These are phyloP conservation scores for Curvularia verruculosa DNA, from an alignment of 2,329 filamentous ascomycete species.

Conservation along the genomic window DNA sequence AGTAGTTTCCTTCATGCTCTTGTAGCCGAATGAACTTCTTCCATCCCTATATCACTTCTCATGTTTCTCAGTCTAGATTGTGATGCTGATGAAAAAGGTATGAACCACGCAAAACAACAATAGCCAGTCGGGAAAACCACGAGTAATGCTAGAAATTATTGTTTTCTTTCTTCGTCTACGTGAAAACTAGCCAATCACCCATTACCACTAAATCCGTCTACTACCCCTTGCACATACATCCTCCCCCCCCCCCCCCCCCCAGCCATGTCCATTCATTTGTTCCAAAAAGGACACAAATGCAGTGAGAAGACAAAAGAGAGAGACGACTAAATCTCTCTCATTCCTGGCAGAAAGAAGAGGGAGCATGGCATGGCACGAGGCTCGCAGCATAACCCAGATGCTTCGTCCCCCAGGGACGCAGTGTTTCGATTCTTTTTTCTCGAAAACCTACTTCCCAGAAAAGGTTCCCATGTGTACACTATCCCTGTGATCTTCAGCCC, in stretches of 20 bases:
- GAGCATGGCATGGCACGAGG: too few species aligned
- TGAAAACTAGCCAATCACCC: neutral
- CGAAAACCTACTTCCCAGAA: too few species aligned
- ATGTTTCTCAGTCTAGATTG: neutral
- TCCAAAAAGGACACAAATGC: neutral
- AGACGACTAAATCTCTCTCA: slow-evolving; percentile 15
- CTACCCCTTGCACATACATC: neutral
- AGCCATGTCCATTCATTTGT: neutral
- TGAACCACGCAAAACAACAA: too few species aligned
- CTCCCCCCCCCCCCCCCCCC: too few species aligned
- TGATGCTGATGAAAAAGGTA: neutral
- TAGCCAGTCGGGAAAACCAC: neutral
- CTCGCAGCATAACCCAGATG: too few species aligned
- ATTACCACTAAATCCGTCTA: neutral
- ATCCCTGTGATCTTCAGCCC: neutral
- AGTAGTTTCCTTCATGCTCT: neutral
- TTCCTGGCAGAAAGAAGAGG: neutral
- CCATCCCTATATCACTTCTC: neutral
- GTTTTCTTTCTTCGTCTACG: neutral
- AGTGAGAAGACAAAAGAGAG: neutral
- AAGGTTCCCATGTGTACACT: too few species aligned
- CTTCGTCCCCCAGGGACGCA: too few species aligned
- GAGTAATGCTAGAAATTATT: neutral
- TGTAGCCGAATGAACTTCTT: neutral
- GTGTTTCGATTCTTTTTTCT: too few species aligned